Base-by-base conservation (phyloP, 352 stramenopile genomes). In the Globisporangium takayamanum region DNA sequence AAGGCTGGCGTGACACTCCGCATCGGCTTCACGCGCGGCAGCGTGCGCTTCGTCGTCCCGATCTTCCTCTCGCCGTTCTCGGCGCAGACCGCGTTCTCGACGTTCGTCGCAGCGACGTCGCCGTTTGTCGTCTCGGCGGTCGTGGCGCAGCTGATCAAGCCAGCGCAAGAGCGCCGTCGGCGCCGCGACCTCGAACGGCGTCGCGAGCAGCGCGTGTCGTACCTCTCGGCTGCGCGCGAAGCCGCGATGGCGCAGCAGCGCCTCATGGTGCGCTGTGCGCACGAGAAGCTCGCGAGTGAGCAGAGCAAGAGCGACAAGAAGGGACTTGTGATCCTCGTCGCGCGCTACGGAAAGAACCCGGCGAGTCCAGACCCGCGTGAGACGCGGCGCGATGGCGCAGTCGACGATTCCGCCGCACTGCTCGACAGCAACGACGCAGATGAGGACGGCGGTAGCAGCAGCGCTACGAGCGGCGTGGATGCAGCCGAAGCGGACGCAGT, bases 51-150 rank as follows among this genome's bases (percentile, higher is more conserved):
- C 45, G 84, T 91, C 26, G 66, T 92, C 60, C 84, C 84, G 16
- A 88, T 94, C 66, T 89, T 89, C 63, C 57, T 94, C 48, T 84
- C 81, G 10, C 84, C 84, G 7, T 89, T 91, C 62, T 86, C 74
- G 5, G 66, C 65, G 7, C 70, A 89, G 53, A 80, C 75, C 1
- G 81, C 80, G 15, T 88, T 84, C 49, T 77, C 80, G 53, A 89
- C 84, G 14, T 92, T 94, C 53, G 77, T 74, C 54, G 81, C 78
- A 3, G 84, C 84, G 14, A 91, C 84, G 4, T 76, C 78, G 14
- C 84, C 81, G 2, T 88, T 91, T 51, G 45, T 92, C 46, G 58
- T 89, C 41, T 78, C 81, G 26, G 81, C 76, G 1, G 59, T 88
- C 2, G 70, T 92, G 46, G 71, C 69, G 22, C 84, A 94, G 63